A percentile compares a stretch with the other conserved stretches of the same genome.
Conservation (phyloP, 1,139 yeast species). For the Yamadazyma pseudoaaseri region DNA sequence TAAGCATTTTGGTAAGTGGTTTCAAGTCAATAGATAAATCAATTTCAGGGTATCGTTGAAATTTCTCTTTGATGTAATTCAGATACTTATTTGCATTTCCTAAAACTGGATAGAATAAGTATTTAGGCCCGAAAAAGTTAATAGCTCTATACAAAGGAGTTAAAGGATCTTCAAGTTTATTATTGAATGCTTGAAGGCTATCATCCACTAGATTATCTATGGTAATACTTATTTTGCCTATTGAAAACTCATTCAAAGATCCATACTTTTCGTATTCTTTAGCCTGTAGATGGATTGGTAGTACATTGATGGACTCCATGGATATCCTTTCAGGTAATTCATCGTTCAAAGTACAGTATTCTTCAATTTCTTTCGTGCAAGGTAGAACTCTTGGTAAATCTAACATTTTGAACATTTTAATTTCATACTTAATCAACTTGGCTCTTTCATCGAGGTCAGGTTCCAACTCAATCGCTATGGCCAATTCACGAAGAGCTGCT, state of each 20-base stretch:
- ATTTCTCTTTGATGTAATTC: conserved; percentile 13
- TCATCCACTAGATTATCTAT: conserved; percentile 9
- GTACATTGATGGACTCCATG: not conserved
- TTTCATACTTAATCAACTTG: conserved; percentile 13
- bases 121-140: conserved; percentile 20
- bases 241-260: conserved; percentile 15
- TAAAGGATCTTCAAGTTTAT: conserved; percentile 11
- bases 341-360: conserved; percentile 4
- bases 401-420: conserved; percentile 16
- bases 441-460: conserved; percentile 15
- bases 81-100: conserved; percentile 7
- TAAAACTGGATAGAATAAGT: conserved; percentile 17
- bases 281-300: conserved; percentile 23
- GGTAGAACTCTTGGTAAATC: conserved; percentile 13
- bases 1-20: conserved; percentile 13
- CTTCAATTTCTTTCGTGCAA: conserved; percentile 13
- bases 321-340: not conserved
- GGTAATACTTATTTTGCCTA: conserved; percentile 17
- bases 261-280: conserved; percentile 16
- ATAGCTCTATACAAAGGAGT: conserved; percentile 16
- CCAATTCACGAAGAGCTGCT: conserved; percentile 26
- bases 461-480: conserved; percentile 27
- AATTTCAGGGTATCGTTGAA: conserved; percentile 12
- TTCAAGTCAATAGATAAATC: conserved; percentile 15
- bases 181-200: conserved; percentile 5